These are phyloP conservation scores for Ogataea henricii DNA, from an alignment of 805 yeast genomes.

Conservation along the genomic window DNA sequence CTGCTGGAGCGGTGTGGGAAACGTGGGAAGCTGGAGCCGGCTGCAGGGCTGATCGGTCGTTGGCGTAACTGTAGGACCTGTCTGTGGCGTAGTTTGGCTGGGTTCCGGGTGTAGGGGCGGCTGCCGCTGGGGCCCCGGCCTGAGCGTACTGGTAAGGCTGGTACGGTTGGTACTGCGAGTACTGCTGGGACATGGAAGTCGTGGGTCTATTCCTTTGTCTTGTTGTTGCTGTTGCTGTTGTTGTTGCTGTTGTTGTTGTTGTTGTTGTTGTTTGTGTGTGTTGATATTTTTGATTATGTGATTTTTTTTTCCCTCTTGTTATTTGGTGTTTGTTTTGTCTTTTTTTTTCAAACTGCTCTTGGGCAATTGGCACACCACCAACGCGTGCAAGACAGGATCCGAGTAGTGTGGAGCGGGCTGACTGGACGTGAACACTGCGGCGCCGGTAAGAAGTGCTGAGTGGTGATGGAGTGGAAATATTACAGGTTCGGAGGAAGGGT, in stretches of 20 bases:
- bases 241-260: neutral
- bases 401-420: neutral
- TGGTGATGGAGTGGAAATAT: neutral
- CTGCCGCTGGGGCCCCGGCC: neutral
- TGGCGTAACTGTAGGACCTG: slow-evolving; percentile 7
- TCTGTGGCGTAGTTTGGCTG: neutral
- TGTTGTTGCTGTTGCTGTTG: neutral
- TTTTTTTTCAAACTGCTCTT: neutral
- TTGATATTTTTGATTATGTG: no score
- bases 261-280: neutral
- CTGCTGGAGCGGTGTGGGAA: neutral
- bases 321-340: neutral
- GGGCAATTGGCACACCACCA: slow-evolving; percentile 2
- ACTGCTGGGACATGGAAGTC: slow-evolving; percentile 10
- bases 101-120: neutral
- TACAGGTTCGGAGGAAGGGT: neutral
- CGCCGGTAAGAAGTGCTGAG: no score
- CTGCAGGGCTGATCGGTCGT: slow-evolving; percentile 4
- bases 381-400: neutral
- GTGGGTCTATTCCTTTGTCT: no score
- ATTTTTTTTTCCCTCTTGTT: no score
- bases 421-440: no score
- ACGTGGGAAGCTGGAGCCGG: neutral
- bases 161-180: slow-evolving; percentile 12
- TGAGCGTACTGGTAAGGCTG: slow-evolving; percentile 5